Conservation (phyloP, 2,329 filamentous ascomycete species). For the Coniochaeta hoffmannii region DNA sequence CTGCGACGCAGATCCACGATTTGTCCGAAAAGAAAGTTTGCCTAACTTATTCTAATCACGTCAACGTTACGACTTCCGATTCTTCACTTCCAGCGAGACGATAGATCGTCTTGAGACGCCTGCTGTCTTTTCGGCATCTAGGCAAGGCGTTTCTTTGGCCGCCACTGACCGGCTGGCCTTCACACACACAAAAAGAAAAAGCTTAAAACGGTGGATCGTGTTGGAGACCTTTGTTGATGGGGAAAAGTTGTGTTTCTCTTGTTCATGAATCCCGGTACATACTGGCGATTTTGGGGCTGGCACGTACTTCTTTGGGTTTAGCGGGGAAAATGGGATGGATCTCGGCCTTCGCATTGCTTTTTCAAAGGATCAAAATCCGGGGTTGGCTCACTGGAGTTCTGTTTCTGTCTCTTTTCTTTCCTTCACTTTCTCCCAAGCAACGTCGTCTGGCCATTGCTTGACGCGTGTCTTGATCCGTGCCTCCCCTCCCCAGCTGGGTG, state of each 20-base stretch:
- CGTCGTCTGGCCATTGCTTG: slow-evolving; percentile 6
- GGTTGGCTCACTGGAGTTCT: slow-evolving; percentile 6
- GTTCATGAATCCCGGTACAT: slow-evolving; percentile 1
- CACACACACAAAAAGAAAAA: background rate
- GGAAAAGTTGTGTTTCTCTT: background rate
- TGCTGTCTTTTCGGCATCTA: slow-evolving; percentile 1
- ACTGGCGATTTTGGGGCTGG: background rate
- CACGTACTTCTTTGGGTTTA: background rate
- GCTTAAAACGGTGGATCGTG: background rate
- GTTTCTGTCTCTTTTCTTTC: slow-evolving; percentile 5
- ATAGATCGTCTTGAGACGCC: background rate
- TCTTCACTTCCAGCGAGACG: background rate
- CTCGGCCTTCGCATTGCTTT: background rate
- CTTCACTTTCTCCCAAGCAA: background rate
- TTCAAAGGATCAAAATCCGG: slow-evolving; percentile 6
- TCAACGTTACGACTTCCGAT: background rate
- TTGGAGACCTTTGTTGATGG: background rate
- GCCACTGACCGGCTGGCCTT: background rate
- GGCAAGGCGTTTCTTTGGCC: background rate
- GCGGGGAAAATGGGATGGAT: background rate
- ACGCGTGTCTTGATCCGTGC: background rate
- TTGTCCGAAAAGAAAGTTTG: background rate
- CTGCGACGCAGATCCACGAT: background rate
- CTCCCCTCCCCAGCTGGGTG: background rate
- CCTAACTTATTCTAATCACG: slow-evolving; percentile 1